Conservation (phyloP, 805 yeast species). For the Yarrowia sp. region DNA sequence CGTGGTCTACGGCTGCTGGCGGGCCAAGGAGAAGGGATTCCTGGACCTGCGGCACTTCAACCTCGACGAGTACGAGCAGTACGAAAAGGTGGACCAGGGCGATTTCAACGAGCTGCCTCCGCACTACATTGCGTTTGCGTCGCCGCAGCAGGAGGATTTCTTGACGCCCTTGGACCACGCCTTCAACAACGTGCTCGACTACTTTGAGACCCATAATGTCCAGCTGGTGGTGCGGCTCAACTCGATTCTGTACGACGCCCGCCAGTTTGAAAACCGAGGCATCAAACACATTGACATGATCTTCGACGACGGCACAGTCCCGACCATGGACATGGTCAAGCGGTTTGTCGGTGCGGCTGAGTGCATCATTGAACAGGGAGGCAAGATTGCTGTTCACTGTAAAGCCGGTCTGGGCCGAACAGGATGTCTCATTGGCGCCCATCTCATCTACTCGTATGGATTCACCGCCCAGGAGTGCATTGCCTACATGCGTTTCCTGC, state of each 20-base stretch:
- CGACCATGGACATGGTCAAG: slow-evolving; percentile 90
- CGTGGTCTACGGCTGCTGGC: slow-evolving; percentile 94
- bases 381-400: slow-evolving; percentile 98
- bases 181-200: slow-evolving; percentile 79
- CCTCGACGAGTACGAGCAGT: slow-evolving; percentile 91
- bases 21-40: slow-evolving; percentile 92
- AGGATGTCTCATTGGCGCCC: slow-evolving; percentile 97
- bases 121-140: slow-evolving; percentile 96
- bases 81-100: slow-evolving; percentile 96
- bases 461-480: slow-evolving; percentile 97
- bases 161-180: slow-evolving; percentile 46
- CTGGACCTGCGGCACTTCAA: slow-evolving; percentile 86
- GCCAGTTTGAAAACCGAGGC: slow-evolving; percentile 80
- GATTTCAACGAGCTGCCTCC: slow-evolving; percentile 91
- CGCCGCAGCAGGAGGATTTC: slow-evolving; percentile 66
- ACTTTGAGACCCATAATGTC: slow-evolving; percentile 74
- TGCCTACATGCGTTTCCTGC: slow-evolving; percentile 91
- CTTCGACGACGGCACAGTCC: slow-evolving; percentile 98
- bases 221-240: slow-evolving; percentile 90
- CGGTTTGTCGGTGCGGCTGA: slow-evolving; percentile 95
- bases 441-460: slow-evolving; percentile 92
- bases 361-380: slow-evolving; percentile 81
- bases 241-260: slow-evolving; percentile 86
- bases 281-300: slow-evolving; percentile 94
- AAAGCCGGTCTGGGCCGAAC: slow-evolving; percentile 98